A percentile compares a stretch with the other conserved stretches of the same genome.
Evolutionary conservation across 73 alveolate genomes (phyloP).

Genomic region (Paramecium primaurelia): DNA sequence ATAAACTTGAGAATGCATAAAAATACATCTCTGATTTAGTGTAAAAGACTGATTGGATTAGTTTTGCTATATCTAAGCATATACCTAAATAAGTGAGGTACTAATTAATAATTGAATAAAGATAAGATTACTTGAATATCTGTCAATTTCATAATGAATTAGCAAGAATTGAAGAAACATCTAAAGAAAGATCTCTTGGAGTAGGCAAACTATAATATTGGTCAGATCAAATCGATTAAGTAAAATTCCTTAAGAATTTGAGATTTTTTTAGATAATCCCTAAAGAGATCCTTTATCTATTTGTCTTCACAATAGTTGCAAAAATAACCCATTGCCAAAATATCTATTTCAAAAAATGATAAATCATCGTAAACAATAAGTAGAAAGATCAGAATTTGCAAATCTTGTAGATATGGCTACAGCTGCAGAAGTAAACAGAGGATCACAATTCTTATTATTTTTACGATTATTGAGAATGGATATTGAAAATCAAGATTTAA

Average conservation of each 20-base stretch:
- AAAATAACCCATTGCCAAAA: constrained; percentile 51
- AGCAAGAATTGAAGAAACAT: constrained; percentile 47
- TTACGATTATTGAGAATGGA: constrained; percentile 18
- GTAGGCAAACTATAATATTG: constrained; percentile 47
- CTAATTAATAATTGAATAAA: not conserved
- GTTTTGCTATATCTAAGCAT: constrained; percentile 40
- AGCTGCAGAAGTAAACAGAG: constrained; percentile 48
- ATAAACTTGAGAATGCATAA: constrained; percentile 43
- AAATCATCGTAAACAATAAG: constrained; percentile 27
- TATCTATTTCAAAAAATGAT: constrained; percentile 18
- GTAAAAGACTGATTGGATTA: constrained; percentile 39
- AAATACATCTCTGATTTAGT: constrained; percentile 28
- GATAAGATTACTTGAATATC: constrained; percentile 34
- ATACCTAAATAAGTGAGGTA: constrained; percentile 19
- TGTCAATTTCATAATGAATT: constrained; percentile 51
- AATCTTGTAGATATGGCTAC: constrained; percentile 20
- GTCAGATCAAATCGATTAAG: constrained; percentile 34
- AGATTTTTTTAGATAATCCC: constrained; percentile 50
- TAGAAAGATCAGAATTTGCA: constrained; percentile 35
- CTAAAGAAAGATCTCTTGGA: constrained; percentile 46
- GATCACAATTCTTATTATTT: constrained; percentile 1
- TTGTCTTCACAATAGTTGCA: constrained; percentile 41
- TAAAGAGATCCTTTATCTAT: constrained; percentile 47
- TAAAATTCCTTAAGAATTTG: not conserved
- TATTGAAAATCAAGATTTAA: not conserved